Conservation (phyloP, 345 rosid species). For the Arabidopsis suecica region DNA sequence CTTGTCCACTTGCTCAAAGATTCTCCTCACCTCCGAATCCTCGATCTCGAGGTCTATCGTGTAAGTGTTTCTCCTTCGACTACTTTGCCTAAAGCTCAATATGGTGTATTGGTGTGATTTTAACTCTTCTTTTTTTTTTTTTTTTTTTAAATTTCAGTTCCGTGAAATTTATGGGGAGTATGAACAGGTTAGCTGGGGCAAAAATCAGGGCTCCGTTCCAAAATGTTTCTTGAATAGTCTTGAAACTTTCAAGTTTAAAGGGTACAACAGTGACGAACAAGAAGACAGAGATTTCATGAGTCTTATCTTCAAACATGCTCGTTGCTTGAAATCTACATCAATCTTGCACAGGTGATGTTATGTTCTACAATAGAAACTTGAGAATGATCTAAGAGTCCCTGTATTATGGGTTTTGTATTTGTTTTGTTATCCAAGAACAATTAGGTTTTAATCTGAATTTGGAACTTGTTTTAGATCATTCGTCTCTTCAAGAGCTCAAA, state of each 20-base stretch:
- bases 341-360: background rate
- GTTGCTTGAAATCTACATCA: constrained; percentile 1
- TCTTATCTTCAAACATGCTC: background rate
- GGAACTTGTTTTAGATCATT: background rate
- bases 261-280: background rate
- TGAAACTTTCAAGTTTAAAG: background rate
- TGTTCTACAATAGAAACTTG: background rate
- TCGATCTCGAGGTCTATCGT: background rate
- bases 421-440: background rate
- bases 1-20: constrained; percentile 18
- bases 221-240: background rate
- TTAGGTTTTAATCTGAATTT: background rate
- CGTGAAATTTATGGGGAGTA: background rate
- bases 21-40: constrained; percentile 2
- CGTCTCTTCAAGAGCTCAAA: too few species aligned
- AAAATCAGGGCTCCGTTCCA: background rate
- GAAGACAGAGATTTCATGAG: constrained; percentile 23
- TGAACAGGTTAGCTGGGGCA: background rate
- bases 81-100: too few species aligned
- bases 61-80: background rate
- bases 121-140: background rate
- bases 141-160: background rate
- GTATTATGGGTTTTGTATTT: background rate
- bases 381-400: background rate
- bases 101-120: background rate